These are phyloP conservation scores for Pueraria montana DNA, from an alignment of 306 rosid genomes.

Conservation along the genomic window DNA sequence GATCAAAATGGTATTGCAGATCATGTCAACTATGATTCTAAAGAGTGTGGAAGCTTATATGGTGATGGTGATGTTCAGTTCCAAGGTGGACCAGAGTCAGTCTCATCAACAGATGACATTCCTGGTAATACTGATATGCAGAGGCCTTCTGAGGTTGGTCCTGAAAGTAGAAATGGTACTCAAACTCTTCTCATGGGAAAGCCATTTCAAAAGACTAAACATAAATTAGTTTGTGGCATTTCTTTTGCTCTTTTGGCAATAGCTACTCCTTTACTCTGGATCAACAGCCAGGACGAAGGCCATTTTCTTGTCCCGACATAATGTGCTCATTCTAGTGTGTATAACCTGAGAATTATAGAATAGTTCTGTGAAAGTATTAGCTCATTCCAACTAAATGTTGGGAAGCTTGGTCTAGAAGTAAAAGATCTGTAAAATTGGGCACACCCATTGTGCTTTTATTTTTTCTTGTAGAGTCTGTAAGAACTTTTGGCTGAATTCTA, in stretches of 20 bases:
- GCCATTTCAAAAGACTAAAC: conserved; percentile 48
- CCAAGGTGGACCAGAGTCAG: conserved; percentile 70
- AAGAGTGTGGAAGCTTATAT: conserved; percentile 56
- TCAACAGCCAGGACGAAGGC: conserved; percentile 65
- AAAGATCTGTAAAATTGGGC: conserved; percentile 3
- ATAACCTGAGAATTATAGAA: conserved; percentile 29
- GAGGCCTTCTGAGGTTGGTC: conserved; percentile 48
- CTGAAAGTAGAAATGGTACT: conserved; percentile 43
- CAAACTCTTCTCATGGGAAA: conserved; percentile 39
- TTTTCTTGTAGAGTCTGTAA: conserved; percentile 35
- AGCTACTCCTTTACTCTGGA: conserved; percentile 64
- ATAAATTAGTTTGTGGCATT: conserved; percentile 66
- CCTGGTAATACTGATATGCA: conserved; percentile 51
- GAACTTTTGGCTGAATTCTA: conserved; percentile 36
- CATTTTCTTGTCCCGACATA: conserved; percentile 80
- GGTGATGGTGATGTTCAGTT: conserved; percentile 55
- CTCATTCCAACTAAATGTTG: conserved; percentile 45
- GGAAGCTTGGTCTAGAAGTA: conserved; percentile 34
- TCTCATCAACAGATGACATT: conserved; percentile 71
- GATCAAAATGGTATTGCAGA: conserved; percentile 50
- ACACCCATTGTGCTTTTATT: neutral
- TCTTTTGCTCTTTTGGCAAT: conserved; percentile 63
- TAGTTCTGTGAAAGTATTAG: conserved; percentile 20
- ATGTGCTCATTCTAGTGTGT: conserved; percentile 40
- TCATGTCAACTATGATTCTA: conserved; percentile 40